These are phyloP conservation scores for Fusarium brevicatenulatum DNA, from an alignment of 2,329 filamentous ascomycete species.

Conservation along the genomic window DNA sequence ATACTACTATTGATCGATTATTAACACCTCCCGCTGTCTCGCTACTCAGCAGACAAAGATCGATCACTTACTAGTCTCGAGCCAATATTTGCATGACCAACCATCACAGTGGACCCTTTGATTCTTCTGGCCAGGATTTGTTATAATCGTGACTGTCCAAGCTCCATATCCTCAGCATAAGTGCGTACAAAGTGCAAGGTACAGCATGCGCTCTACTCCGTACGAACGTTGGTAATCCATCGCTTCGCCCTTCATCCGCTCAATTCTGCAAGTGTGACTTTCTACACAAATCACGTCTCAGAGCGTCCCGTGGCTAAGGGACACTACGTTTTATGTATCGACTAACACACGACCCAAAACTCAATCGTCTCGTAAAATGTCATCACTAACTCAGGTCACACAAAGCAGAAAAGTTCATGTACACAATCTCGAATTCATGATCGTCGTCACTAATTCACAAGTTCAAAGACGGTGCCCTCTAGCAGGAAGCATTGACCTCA, in stretches of 20 bases:
- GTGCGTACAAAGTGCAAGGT: not conserved
- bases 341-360: conserved; percentile 23
- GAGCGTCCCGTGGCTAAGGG: conserved; percentile 19
- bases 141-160: conserved; percentile 8
- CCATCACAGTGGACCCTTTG: not conserved
- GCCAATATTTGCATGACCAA: not conserved
- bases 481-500: conserved; percentile 26
- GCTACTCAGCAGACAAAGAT: conserved; percentile 5
- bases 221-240: not conserved
- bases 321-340: conserved; percentile 12
- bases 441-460: conserved; percentile 6
- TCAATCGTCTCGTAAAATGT: conserved; percentile 16
- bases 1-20: conserved; percentile 18
- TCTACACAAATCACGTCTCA: conserved; percentile 39
- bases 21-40: not conserved
- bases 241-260: conserved; percentile 13
- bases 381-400: conserved; percentile 7
- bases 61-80: conserved; percentile 8
- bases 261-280: conserved; percentile 16
- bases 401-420: not conserved
- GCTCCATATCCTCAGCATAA: conserved; percentile 10
- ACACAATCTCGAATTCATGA: not conserved
- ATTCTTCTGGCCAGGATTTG: not conserved
- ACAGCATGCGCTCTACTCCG: not conserved
- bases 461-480: not conserved